Base-by-base conservation (phyloP, 164 flowering plant species). In the Echeveria elegans region DNA sequence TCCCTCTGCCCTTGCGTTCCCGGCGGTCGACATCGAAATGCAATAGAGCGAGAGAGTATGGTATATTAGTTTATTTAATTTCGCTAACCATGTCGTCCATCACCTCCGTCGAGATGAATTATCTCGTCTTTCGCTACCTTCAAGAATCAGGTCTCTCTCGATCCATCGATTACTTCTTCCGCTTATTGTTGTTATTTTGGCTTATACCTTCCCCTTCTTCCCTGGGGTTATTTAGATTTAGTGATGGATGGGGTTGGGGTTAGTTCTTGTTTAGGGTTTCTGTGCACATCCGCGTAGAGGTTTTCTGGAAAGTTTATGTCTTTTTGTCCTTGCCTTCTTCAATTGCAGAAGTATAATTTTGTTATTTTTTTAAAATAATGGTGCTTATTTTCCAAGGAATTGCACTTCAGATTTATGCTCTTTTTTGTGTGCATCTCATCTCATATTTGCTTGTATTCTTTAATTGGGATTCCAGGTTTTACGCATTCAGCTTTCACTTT, bases 401-500 rank as follows among this genome's bases (percentile, higher is more conserved):
- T n/a, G n/a, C n/a, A n/a, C n/a, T n/a, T n/a, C n/a, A n/a, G n/a
- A n/a, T n/a, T n/a, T n/a, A n/a, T n/a, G n/a, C n/a, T n/a, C n/a
- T n/a, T n/a, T n/a, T n/a, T n/a, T n/a, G n/a, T n/a, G n/a, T n/a
- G n/a, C n/a, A n/a, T n/a, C n/a, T n/a, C n/a, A n/a, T n/a, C n/a
- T 34, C 37, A 34, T 34, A 7, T 34, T 34, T 34, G 37, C 37
- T 3, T 34, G 37, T 34, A 34, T 34, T 34, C 7, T 7, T 47
- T 50, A n/a, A n/a, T n/a, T 48, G 18, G 41, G 21, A 40, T 29
- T 40, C 47, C 87, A 94, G 99, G 97, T 50, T 94, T 94, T 69
- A 81, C 85, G 18, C 99, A 94, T 79, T 77, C 99, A 31, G 96
- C 99, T 65, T 94, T 89, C 76, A 75, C 88, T 65, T 76, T 94